A percentile compares a stretch with the other conserved stretches of the same genome.
These are phyloP conservation scores for Wickerhamomyces mucosus DNA, from an alignment of 805 yeast genomes.

Conservation along the genomic window DNA sequence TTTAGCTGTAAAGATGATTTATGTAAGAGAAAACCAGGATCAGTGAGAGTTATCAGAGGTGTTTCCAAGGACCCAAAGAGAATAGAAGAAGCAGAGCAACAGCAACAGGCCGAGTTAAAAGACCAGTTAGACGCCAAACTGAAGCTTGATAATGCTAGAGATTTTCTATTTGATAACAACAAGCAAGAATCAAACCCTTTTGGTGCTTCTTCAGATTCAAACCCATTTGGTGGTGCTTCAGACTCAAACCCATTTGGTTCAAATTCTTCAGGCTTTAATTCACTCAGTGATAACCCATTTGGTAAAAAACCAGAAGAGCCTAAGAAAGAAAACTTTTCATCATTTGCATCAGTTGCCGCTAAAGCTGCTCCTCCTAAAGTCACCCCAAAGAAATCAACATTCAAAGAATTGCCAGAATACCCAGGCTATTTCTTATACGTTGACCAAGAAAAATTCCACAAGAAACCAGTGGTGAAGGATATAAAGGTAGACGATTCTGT, in stretches of 20 bases:
- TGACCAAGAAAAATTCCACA: constrained; percentile 58
- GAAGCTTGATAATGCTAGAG: constrained; percentile 32
- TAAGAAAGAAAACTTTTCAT: constrained; percentile 2
- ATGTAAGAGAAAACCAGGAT: constrained; percentile 65
- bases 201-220: constrained; percentile 13
- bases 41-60: constrained; percentile 71
- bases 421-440: constrained; percentile 64
- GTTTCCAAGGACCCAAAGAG: constrained; percentile 48
- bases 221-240: constrained; percentile 8
- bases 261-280: too few species aligned
- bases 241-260: constrained; percentile 34
- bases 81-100: constrained; percentile 29
- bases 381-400: constrained; percentile 11
- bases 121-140: constrained; percentile 34
- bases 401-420: constrained; percentile 35
- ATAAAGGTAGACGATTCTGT: constrained; percentile 42
- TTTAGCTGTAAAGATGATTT: constrained; percentile 57
- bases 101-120: constrained; percentile 32
- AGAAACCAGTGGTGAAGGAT: constrained; percentile 32
- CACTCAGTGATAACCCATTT: constrained; percentile 14
- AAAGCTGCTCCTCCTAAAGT: constrained; percentile 16
- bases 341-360: constrained; percentile 26
- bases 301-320: constrained; percentile 2
- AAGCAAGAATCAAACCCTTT: constrained; percentile 34
- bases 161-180: constrained; percentile 21